Evolutionary conservation across 352 stramenopile genomes (phyloP).

Genomic region (Thraustotheca clavata): DNA sequence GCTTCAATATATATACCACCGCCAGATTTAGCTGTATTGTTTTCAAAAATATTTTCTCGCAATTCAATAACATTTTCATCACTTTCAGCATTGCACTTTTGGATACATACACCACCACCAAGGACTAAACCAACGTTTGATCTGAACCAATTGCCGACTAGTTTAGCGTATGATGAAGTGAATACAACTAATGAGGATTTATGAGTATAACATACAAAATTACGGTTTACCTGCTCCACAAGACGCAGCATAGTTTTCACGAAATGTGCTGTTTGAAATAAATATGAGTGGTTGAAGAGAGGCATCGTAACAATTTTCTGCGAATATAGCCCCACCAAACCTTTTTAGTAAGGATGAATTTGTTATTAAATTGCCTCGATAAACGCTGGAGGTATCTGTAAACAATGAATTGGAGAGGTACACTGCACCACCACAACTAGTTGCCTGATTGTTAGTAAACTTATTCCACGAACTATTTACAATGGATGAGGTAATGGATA

Average conservation of each 20-base stretch:
- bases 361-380: background rate
- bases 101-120: no score
- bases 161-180: no score
- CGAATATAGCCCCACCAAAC: background rate
- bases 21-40: background rate
- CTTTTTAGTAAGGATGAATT: background rate
- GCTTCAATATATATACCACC: background rate
- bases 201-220: background rate
- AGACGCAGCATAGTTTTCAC: background rate
- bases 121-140: no score
- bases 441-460: background rate
- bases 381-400: background rate
- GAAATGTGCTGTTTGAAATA: background rate
- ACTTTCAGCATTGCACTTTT: no score
- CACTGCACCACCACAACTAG: background rate
- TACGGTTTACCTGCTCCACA: conserved; percentile 1
- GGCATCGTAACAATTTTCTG: background rate
- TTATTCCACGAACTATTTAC: background rate
- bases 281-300: background rate
- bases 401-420: background rate
- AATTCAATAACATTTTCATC: no score
- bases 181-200: conserved; percentile 5
- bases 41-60: background rate
- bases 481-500: background rate
- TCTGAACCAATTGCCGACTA: no score